Evolutionary conservation across 2,329 filamentous ascomycete genomes (phyloP).

Genomic region (Metarhizium guizhouense): DNA sequence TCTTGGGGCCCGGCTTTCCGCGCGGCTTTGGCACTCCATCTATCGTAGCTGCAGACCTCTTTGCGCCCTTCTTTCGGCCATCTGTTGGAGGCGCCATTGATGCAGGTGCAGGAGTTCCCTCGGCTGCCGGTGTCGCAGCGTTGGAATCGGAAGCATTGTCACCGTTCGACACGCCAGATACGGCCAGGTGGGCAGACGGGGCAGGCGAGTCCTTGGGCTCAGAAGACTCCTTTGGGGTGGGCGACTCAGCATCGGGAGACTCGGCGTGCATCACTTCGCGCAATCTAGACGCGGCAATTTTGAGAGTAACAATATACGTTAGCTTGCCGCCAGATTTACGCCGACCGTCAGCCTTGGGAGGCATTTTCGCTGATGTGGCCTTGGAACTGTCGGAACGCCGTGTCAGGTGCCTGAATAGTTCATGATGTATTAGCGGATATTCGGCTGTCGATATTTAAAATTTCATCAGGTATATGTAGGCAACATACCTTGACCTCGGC

Average conservation of each 20-base stretch:
- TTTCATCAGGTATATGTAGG: not conserved
- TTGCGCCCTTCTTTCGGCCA: conserved; percentile 62
- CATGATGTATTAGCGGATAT: not conserved
- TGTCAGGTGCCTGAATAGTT: not conserved
- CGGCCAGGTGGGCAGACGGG: conserved; percentile 29
- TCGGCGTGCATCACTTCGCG: conserved; percentile 39
- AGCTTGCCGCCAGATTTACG: conserved; percentile 29
- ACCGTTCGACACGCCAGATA: conserved; percentile 34
- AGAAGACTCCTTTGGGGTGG: conserved; percentile 22
- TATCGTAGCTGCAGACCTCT: conserved; percentile 54
- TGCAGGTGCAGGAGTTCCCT: conserved; percentile 45
- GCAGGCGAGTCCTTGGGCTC: conserved; percentile 35
- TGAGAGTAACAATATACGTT: conserved; percentile 40
- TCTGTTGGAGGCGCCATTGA: conserved; percentile 52
- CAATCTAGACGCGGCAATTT: conserved; percentile 40
- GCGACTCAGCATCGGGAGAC: conserved; percentile 33
- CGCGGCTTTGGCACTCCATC: conserved; percentile 61
- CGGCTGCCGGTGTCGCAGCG: conserved; percentile 47
- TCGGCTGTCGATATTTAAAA: not conserved
- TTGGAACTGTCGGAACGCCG: not conserved
- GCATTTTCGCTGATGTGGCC: conserved; percentile 19
- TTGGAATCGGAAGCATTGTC: conserved; percentile 53
- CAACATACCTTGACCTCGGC: not conserved
- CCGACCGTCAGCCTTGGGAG: conserved; percentile 25
- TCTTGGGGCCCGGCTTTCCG: conserved; percentile 91